Conservation (phyloP, 495 filamentous ascomycete species). For the Annulohypoxylon bovei region DNA sequence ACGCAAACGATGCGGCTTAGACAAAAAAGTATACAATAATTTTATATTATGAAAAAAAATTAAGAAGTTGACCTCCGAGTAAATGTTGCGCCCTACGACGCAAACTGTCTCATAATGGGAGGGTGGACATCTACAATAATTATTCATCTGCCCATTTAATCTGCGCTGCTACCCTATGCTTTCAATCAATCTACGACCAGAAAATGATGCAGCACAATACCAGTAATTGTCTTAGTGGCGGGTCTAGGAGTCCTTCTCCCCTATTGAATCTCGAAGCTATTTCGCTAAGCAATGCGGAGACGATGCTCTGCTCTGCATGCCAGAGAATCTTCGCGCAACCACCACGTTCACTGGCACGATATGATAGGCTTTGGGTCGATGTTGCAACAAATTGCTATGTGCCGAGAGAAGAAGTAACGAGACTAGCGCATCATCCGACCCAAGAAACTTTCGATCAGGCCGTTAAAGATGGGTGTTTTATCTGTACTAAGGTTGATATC, state of each 20-base stretch:
- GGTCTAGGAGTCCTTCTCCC: not conserved
- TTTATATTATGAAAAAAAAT: too few species aligned
- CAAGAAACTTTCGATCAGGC: not conserved
- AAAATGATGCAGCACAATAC: not conserved
- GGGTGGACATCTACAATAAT: not conserved
- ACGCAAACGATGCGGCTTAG: too few species aligned
- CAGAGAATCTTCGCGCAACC: not conserved
- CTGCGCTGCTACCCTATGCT: not conserved
- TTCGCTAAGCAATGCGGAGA: slow-evolving; percentile 1
- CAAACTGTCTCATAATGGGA: not conserved
- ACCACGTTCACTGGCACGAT: not conserved
- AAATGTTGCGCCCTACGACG: not conserved
- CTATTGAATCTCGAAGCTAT: not conserved
- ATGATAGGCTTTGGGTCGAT: not conserved
- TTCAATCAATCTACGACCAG: not conserved
- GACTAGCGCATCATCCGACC: not conserved
- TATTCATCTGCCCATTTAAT: not conserved
- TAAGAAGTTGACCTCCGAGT: too few species aligned
- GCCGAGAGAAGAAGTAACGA: not conserved
- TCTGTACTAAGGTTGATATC: not conserved
- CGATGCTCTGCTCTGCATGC: slow-evolving; percentile 1
- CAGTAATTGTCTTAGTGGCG: not conserved
- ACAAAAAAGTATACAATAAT: too few species aligned
- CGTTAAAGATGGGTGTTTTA: not conserved
- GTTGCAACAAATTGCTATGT: not conserved